Conservation (phyloP, 2,329 filamentous ascomycete species). For the Aspergillus sergii region DNA sequence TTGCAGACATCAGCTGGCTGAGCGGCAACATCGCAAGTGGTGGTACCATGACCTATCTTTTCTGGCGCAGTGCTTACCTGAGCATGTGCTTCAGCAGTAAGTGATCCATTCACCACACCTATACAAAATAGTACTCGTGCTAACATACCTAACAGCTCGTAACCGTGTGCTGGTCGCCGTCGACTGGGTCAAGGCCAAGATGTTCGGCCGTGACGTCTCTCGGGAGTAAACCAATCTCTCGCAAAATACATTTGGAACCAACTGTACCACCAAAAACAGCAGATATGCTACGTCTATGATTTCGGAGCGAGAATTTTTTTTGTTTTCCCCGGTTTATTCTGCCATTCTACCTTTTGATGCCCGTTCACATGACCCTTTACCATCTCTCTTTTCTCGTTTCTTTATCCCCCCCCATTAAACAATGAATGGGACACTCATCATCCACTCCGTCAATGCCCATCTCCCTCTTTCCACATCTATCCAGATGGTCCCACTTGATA, state of each 20-base stretch:
- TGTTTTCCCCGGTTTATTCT: constrained; percentile 5
- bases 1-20: constrained; percentile 96
- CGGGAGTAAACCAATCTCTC: constrained; percentile 44
- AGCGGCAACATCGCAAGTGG: constrained; percentile 94
- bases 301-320: constrained; percentile 17
- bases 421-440: background rate
- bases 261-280: constrained; percentile 18
- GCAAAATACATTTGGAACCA: constrained; percentile 9
- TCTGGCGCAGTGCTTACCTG: constrained; percentile 97
- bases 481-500: background rate
- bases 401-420: constrained; percentile 2
- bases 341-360: constrained; percentile 12
- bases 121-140: background rate
- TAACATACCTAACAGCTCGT: constrained; percentile 62
- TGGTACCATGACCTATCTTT: constrained; percentile 92
- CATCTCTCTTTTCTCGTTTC: constrained; percentile 17
- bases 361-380: constrained; percentile 18
- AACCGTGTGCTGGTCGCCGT: constrained; percentile 91
- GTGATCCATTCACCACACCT: constrained; percentile 44
- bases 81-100: constrained; percentile 99
- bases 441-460: background rate
- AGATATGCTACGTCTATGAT: constrained; percentile 21
- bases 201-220: constrained; percentile 89
- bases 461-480: background rate
- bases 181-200: constrained; percentile 96